Base-by-base conservation (phyloP, 805 yeast species). In the Priceomyces melissophilus region DNA sequence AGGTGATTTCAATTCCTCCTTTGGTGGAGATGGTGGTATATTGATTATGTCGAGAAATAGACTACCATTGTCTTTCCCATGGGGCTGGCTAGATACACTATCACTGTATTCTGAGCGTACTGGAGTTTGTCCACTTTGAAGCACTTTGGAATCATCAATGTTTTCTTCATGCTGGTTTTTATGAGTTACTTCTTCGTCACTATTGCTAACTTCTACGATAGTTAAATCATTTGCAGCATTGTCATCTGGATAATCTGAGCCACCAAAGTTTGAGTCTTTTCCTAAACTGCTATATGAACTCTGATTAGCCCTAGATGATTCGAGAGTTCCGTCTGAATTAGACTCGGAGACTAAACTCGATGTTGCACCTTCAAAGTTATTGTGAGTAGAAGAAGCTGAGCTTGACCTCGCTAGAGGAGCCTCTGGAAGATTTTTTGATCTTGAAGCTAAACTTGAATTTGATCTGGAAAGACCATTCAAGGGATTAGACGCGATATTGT, bases 121-220 rank as follows among this genome's bases (percentile, higher is more conserved):
- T 4, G 43, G 40, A n/a, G 39, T 28, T 13, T 11, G 37, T 4
- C 23, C 26, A 13, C 34, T 38, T 13, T 40, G 29, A 11, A 8
- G n/a, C 12, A n/a, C 13, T 6, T 10, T 14, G 4, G 31, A 14
- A 8, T 20, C 25, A 20, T 20, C n/a, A n/a, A n/a, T n/a, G n/a
- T n/a, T n/a, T n/a, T n/a, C 25, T 20, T 20, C 25, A 20, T 20
- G 25, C 12, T 40, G 37, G 31, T 30, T 41, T 35, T 42, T 30
- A 23, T 20, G 29, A 11, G 49, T 55, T 15, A 60, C 46, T 48
- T 66, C 70, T 36, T 67, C 72, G 44, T 69, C 73, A 20, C 64
- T 55, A 46, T 66, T 70, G 41, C 65, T 62, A 16, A 65, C 57
- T 46, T 69, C 75, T 50, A 69, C 75, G 37, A 69, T 68, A 3